Evolutionary conservation across 1,284 basidiomycete species (phyloP), one percentile per base, ranked within the genome.

Genomic region (Ganoderma meredithae): DNA sequence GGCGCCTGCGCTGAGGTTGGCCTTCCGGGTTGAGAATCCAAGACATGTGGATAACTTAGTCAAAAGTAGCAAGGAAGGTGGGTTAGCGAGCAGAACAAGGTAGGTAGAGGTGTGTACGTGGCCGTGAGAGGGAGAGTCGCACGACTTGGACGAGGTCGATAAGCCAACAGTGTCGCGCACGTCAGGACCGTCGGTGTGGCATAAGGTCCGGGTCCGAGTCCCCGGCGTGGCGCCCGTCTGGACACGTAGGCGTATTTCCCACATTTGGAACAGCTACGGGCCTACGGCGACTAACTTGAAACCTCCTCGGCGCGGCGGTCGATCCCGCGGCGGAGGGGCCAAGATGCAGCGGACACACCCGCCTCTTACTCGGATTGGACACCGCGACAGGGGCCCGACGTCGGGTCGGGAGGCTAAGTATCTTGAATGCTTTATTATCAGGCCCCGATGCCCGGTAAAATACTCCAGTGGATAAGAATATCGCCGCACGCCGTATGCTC

Each of bases 1-100:
- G 80, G 77, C 65, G 79, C 72, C 73, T 79, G 72, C 72, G 72
- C 25, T 71, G 69, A 27, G 68, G 68, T 65, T 83, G 85, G 64
- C 83, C 84, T 49, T 83, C 77, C 65, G 86, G 78, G 73, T 85
- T 84, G 70, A 82, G 76, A 25, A 89, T 76, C 88, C 88, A 89
- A 33, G 88, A 90, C 88, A 82, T 82, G 49, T 41, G 31, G 60
- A 64, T 64, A 58, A 40, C 36, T 52, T 40, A 62, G 33, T 31
- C 40, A 60, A 61, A 60, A 44, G 62, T 53, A 52, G 61, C 25
- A 52, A 27, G 25, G 60, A 27, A 36, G 27, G 65, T 47, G 65
- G 39, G 61, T 53, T 44, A 59, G 62, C 65, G 67, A 68, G 62
- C 40, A 63, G 64, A 62, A 39, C 61, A 63, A 55, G 36, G n/a